Conservation (phyloP, 768 basidiomycete species). For the Collybiopsis confluens region DNA sequence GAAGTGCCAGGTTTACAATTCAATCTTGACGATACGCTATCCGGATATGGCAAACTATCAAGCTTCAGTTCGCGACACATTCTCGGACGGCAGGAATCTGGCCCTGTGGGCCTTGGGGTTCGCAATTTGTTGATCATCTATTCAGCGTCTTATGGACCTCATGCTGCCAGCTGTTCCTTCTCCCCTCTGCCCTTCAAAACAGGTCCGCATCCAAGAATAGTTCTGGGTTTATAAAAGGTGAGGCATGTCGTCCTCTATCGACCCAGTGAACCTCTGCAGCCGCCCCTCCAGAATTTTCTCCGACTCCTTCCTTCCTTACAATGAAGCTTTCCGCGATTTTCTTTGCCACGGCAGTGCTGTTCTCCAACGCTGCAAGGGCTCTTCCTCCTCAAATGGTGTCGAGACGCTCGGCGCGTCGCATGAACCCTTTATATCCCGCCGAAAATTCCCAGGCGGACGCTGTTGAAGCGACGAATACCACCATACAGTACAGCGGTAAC, state of each 20-base stretch:
- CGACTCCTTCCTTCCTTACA: background rate
- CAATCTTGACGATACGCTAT: background rate
- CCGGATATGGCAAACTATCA: background rate
- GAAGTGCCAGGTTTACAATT: background rate
- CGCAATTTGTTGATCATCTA: background rate
- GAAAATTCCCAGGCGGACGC: background rate
- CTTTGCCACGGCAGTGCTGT: background rate
- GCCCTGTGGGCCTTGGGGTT: background rate
- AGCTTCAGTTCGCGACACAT: background rate
- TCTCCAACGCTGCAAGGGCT: background rate
- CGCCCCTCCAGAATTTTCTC: too few relatives aligned
- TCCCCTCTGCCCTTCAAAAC: too few relatives aligned
- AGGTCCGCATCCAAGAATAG: too few relatives aligned
- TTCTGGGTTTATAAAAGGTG: too few relatives aligned
- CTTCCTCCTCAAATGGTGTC: background rate
- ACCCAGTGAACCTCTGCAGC: too few relatives aligned
- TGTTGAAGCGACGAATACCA: background rate
- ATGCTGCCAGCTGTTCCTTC: background rate
- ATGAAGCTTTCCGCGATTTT: background rate
- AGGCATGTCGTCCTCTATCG: too few relatives aligned
- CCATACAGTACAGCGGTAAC: slow-evolving; percentile 21
- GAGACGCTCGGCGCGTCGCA: background rate
- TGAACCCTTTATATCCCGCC: background rate
- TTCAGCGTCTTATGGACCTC: background rate
- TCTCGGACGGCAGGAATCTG: too few relatives aligned